Evolutionary conservation across 2,329 filamentous ascomycete genomes (phyloP).

Genomic region (Exophiala xenobiotica): DNA sequence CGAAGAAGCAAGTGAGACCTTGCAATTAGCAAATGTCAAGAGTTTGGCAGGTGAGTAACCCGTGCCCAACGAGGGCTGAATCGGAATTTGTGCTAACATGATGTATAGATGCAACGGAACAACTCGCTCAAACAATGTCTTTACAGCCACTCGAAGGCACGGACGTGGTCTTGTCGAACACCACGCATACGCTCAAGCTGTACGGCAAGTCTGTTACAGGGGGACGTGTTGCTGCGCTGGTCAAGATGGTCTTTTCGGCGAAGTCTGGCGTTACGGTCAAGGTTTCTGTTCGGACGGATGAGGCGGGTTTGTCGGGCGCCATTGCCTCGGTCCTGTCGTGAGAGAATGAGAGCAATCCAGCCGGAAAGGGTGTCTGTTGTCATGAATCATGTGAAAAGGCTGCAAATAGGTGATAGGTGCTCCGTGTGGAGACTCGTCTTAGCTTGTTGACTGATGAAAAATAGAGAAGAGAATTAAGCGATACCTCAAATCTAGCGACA

Average conservation of each 20-base stretch:
- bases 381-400: no score
- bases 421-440: background rate
- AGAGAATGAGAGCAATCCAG: background rate
- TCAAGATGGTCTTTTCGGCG: conserved; percentile 90
- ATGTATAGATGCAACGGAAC: conserved; percentile 78
- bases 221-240: conserved; percentile 79
- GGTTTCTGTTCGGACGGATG: conserved; percentile 87
- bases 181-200: conserved; percentile 90
- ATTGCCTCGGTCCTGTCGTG: conserved; percentile 19
- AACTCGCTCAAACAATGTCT: conserved; percentile 80
- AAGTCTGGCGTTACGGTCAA: conserved; percentile 96
- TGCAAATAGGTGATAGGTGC: no score
- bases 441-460: background rate
- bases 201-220: conserved; percentile 93
- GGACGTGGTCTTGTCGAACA: conserved; percentile 82
- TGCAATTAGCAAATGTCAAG: conserved; percentile 84
- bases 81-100: conserved; percentile 15
- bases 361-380: no score
- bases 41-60: conserved; percentile 76
- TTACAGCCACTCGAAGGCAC: conserved; percentile 93
- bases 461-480: no score
- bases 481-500: no score
- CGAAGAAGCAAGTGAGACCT: conserved; percentile 86
- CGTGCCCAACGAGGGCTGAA: conserved; percentile 5
- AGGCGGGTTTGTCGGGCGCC: conserved; percentile 74